Conservation (phyloP, 2,329 filamentous ascomycete species). For the Aspergillus sojae region DNA sequence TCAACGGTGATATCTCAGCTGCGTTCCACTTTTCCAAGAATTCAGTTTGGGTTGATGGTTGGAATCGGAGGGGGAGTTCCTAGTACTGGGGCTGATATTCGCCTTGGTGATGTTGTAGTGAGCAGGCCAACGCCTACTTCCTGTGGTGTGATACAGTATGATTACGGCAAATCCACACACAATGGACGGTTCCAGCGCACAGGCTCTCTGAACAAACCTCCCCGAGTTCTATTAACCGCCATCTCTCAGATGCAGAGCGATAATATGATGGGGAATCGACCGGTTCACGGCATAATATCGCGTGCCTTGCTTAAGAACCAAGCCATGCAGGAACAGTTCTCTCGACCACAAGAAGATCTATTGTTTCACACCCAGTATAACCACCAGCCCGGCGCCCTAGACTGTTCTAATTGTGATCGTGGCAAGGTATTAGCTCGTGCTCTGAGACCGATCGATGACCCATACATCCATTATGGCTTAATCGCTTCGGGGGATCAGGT, state of each 20-base stretch:
- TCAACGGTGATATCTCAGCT: slow-evolving; percentile 5
- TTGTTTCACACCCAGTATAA: slow-evolving; percentile 16
- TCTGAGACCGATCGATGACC: slow-evolving; percentile 11
- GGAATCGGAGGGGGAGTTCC: slow-evolving; percentile 31
- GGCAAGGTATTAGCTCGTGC: slow-evolving; percentile 16
- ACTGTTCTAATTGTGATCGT: slow-evolving; percentile 20
- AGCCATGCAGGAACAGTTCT: slow-evolving; percentile 8
- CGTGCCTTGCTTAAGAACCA: neutral
- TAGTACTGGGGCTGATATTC: neutral
- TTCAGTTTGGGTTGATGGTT: slow-evolving; percentile 30
- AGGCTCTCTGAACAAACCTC: slow-evolving; percentile 20
- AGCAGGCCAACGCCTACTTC: neutral
- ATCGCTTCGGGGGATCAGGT: slow-evolving; percentile 32
- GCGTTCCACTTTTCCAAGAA: slow-evolving; percentile 27
- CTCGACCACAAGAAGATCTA: slow-evolving; percentile 16
- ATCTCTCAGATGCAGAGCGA: slow-evolving; percentile 12
- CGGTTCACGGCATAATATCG: neutral
- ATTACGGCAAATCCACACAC: slow-evolving; percentile 21
- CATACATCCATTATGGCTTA: slow-evolving; percentile 26
- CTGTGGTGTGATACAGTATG: neutral
- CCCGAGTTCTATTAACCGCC: slow-evolving; percentile 19
- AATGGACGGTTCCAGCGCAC: slow-evolving; percentile 24
- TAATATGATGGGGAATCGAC: neutral
- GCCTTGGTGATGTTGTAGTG: neutral
- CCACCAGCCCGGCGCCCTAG: slow-evolving; percentile 2